phyloP scores from a whole-genome alignment of 345 rosid genomes.

The Salix viminalis region DNA sequence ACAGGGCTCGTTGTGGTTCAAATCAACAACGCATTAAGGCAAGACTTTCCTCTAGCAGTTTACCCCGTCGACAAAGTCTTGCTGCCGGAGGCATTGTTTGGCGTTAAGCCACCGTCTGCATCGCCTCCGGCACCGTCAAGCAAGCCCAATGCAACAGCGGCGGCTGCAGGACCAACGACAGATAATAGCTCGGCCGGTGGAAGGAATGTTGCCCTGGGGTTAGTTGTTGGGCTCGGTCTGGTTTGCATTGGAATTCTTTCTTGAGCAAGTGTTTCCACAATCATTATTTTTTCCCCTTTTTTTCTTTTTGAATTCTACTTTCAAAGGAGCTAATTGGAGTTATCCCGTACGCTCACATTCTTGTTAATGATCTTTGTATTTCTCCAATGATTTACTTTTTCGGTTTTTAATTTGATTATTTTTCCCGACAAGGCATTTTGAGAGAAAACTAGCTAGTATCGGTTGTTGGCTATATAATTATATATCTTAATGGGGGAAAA shows the following conservation, averaged over 20 bases:
- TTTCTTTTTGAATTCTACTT: neutral
- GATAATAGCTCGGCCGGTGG: slow-evolving; percentile 21
- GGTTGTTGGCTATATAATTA: too few relatives aligned
- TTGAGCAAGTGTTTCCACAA: slow-evolving; percentile 10
- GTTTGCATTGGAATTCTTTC: slow-evolving; percentile 46
- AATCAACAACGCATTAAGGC: slow-evolving; percentile 51
- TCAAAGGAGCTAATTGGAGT: neutral
- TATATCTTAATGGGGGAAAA: too few relatives aligned
- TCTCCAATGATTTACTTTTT: neutral
- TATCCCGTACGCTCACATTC: neutral
- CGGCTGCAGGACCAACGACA: slow-evolving; percentile 34
- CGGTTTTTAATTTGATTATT: neutral
- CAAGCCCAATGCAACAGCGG: slow-evolving; percentile 13
- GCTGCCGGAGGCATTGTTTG: slow-evolving; percentile 60
- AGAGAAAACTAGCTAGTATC: too few relatives aligned
- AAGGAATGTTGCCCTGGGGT: slow-evolving; percentile 32
- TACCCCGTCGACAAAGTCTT: slow-evolving; percentile 77
- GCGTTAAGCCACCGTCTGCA: slow-evolving; percentile 31
- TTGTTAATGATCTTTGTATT: neutral
- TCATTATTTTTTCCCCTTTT: neutral
- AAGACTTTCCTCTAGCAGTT: slow-evolving; percentile 56
- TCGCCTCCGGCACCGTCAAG: slow-evolving; percentile 33
- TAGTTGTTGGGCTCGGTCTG: slow-evolving; percentile 46
- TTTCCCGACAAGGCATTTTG: too few relatives aligned
- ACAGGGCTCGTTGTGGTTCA: slow-evolving; percentile 58